These are phyloP conservation scores for Fusarium nodosum DNA, from an alignment of 2,329 filamentous ascomycete genomes.

Conservation along the genomic window DNA sequence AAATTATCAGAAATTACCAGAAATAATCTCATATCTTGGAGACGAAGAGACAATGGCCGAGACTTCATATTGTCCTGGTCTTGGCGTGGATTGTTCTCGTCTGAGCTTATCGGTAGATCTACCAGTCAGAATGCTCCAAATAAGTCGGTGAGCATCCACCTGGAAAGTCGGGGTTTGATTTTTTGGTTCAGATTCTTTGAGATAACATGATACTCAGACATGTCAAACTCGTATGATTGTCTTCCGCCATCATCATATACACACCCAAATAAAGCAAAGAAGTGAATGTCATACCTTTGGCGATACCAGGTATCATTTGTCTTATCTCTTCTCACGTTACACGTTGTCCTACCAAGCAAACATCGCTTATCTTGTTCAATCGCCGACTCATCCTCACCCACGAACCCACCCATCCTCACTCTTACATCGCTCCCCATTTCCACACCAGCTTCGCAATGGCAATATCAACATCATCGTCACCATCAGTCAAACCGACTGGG, in stretches of 20 bases:
- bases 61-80: background rate
- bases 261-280: background rate
- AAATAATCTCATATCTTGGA: background rate
- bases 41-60: background rate
- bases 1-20: too few relatives aligned
- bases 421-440: slow-evolving; percentile 8
- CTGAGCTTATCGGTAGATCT: slow-evolving; percentile 4
- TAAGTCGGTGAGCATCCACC: slow-evolving; percentile 10
- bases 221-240: background rate
- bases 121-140: background rate
- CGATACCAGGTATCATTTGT: background rate
- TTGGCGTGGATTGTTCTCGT: background rate
- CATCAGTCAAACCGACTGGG: slow-evolving; percentile 24
- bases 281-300: background rate
- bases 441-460: slow-evolving; percentile 18
- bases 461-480: slow-evolving; percentile 7
- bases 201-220: slow-evolving; percentile 17
- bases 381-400: slow-evolving; percentile 23
- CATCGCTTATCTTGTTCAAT: slow-evolving; percentile 16
- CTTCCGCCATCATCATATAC: background rate
- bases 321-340: background rate
- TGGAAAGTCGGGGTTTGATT: background rate
- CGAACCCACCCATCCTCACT: background rate
- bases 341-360: slow-evolving; percentile 1
- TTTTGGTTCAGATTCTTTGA: background rate